Evolutionary conservation across 2,329 filamentous ascomycete genomes (phyloP).

Genomic region (Macrophomina pseudophaseolina): DNA sequence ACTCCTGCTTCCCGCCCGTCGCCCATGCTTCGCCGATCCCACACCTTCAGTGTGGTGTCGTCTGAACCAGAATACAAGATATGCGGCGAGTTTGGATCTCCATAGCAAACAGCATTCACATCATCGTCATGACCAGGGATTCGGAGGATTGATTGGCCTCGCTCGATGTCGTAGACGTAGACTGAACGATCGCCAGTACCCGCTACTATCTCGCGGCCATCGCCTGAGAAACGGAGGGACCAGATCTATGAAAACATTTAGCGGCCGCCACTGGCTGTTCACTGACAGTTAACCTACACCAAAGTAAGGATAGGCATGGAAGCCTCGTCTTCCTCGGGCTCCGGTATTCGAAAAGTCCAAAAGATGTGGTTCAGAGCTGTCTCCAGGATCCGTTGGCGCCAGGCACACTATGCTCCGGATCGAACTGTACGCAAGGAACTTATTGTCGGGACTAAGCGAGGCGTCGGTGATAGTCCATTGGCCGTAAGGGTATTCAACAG

Average conservation of each 20-base stretch:
- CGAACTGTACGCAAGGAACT: conserved; percentile 88
- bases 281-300: conserved; percentile 69
- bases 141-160: conserved; percentile 72
- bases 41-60: conserved; percentile 91
- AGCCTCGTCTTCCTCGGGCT: conserved; percentile 42
- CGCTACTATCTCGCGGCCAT: conserved; percentile 87
- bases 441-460: conserved; percentile 87
- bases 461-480: conserved; percentile 98
- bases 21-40: conserved; percentile 79
- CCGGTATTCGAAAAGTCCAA: conserved; percentile 71
- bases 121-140: conserved; percentile 82
- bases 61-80: conserved; percentile 96
- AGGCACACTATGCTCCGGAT: conserved; percentile 84
- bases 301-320: conserved; percentile 40
- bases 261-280: background rate
- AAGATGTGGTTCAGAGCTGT: conserved; percentile 77
- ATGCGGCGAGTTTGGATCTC: conserved; percentile 84
- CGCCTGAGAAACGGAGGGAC: conserved; percentile 90
- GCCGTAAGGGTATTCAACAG: conserved; percentile 80
- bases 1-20: conserved; percentile 67
- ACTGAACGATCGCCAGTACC: conserved; percentile 81
- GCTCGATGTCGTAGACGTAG: conserved; percentile 91
- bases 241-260: conserved; percentile 64
- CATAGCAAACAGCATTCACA: conserved; percentile 96
- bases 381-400: conserved; percentile 82